Evolutionary conservation across 1,139 yeast species (phyloP).

Genomic region (Nematodospora anomalae): DNA sequence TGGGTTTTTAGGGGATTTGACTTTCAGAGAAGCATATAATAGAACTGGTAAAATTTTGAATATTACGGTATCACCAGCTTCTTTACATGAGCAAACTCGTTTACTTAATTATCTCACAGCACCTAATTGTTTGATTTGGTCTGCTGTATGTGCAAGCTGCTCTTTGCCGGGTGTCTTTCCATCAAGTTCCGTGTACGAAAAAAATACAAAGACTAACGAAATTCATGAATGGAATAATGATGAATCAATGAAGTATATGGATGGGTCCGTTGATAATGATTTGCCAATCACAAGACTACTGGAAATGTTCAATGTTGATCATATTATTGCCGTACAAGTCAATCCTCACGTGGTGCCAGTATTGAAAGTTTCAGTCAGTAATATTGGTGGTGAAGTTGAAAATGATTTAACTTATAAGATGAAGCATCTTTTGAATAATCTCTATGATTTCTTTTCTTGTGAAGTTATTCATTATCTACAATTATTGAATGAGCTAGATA

Average conservation of each 20-base stretch:
- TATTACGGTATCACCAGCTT: conserved; percentile 55
- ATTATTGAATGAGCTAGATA: conserved; percentile 70
- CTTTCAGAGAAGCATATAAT: conserved; percentile 63
- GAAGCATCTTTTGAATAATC: conserved; percentile 53
- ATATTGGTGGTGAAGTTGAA: conserved; percentile 71
- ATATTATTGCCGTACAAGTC: conserved; percentile 94
- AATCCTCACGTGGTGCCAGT: conserved; percentile 95
- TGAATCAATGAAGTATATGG: conserved; percentile 79
- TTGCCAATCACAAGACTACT: conserved; percentile 85
- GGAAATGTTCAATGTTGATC: conserved; percentile 96
- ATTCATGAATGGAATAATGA: conserved; percentile 80
- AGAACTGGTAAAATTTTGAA: conserved; percentile 59
- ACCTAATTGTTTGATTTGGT: conserved; percentile 57
- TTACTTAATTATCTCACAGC: conserved; percentile 50
- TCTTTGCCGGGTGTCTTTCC: conserved; percentile 91
- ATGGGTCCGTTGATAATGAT: conserved; percentile 95
- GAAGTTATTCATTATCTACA: conserved; percentile 81
- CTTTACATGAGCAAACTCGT: conserved; percentile 61
- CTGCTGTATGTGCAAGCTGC: conserved; percentile 97
- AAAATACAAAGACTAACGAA: conserved; percentile 68
- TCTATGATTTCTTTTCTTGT: conserved; percentile 60
- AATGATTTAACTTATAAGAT: conserved; percentile 57
- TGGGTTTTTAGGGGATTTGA: conserved; percentile 82
- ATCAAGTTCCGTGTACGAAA: conserved; percentile 81
- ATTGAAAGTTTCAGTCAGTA: conserved; percentile 62